Percentiles rank a stretch among this genome's conserved stretches.
phyloP scores from a whole-genome alignment of 768 basidiomycete genomes.

The Exidia glandulosa region DNA sequence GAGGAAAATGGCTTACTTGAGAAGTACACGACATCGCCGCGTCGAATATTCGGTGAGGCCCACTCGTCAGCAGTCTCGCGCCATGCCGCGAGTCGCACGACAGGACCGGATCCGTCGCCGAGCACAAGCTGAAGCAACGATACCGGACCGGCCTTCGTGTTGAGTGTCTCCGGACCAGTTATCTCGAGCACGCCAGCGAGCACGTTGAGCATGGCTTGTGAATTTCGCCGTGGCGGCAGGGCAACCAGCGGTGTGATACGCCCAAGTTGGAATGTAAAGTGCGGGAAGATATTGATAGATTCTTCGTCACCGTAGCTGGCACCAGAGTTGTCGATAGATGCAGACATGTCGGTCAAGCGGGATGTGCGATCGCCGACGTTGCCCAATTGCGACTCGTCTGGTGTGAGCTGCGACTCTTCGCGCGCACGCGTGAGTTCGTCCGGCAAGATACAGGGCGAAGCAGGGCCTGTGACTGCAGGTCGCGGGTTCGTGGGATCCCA shows the following conservation, averaged over 20 bases:
- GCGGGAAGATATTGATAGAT: not conserved
- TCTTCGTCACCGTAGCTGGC: not conserved
- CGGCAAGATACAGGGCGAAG: not conserved
- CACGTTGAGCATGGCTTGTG: not conserved
- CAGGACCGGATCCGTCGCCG: not conserved
- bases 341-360: not conserved
- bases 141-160: not conserved
- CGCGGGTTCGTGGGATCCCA: not conserved
- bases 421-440: not conserved
- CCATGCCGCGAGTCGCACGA: not conserved
- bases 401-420: not conserved
- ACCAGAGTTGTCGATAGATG: not conserved
- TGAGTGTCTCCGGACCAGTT: not conserved
- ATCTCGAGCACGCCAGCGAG: not conserved
- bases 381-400: not conserved
- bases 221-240: not conserved
- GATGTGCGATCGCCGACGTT: not conserved
- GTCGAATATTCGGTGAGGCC: not conserved
- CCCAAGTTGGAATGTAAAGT: not conserved
- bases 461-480: no score
- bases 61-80: not conserved
- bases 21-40: not conserved
- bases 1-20: not conserved
- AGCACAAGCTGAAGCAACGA: not conserved
- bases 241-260: not conserved